Base-by-base conservation (phyloP, 1,139 yeast species). In the Eremothecium coryli region DNA sequence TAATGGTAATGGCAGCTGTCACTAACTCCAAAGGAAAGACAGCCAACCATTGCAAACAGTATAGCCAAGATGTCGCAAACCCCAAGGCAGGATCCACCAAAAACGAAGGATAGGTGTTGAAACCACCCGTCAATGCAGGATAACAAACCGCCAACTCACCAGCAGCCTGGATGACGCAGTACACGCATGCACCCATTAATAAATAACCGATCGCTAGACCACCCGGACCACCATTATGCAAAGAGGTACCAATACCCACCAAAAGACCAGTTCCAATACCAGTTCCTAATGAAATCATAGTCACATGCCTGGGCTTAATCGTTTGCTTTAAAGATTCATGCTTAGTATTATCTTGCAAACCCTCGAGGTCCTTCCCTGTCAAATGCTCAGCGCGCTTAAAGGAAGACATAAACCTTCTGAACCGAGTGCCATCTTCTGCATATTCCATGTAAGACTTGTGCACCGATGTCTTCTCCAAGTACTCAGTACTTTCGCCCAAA, bases 91-190 rank as follows among this genome's bases (percentile, higher is more conserved):
- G 69, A 48, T 82, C 93, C 26, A 84, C 64, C 65, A 43, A 70
- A 64, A 37, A 81, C 4, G 82, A 64, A 23, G 84, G 73, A 56
- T 76, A 82, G 38, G 80, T 73, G 29, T 80, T 70, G 59, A 81
- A 82, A 2, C 88, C 84, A 48, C 94, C 95, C 37, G 81, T 66
- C 29, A 82, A 76, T 26, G 93, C 88, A 38, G 60, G 56, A 58
- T 77, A 82, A 10, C 76, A 68, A 26, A 81, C 82, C 31, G 93
- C 85, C 54, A 84, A 56, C 58, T 85, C 95, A 44, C 94, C 93
- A 37, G 85, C 73, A n/a, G 90, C 77, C 54, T 82, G 88, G 49
- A 82, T 78, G 30, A 82, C 79, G 49, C 75, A 71, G 61, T 73
- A 81, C 46, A 84, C 73, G 71, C 80, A 68, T 5, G 80, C 65